Evolutionary conservation across 441 rosid genomes (phyloP), one percentile per base, ranked within the genome.

Genomic region (Mallotus japonicus): DNA sequence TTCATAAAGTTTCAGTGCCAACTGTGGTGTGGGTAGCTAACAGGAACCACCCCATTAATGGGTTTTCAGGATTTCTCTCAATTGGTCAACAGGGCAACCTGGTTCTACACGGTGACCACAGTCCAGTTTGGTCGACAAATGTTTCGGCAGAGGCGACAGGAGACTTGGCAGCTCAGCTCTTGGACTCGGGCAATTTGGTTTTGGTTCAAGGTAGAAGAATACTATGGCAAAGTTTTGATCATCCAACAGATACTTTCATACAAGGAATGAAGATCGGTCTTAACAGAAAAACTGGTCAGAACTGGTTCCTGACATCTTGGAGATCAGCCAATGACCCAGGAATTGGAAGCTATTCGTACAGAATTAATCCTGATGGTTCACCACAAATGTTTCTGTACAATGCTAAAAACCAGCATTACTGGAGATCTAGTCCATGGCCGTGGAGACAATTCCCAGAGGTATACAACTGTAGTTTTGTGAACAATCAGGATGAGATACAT

Each of bases 171-270:
- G 44, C 66, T 47, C 58, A 65, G 51, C 78, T 85, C 6, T 37
- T 80, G 57, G 80, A 85, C 74, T 71, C 77, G 0, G 82, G 84
- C 57, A 84, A 84, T 76, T 64, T 85, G 78, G 66, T 16, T 47
- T 17, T 46, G 65, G 34, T 56, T 1, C 28, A 42, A 37, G 64
- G 37, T 10, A n/a, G 0, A 67, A 44, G 6, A 32, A 4, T 47
- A 53, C 24, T 65, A 6, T 75, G 82, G 78, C 75, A 78, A 46
- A 78, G 81, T 44, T 70, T 78, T 59, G 72, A 78, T 65, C 24
- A 74, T 60, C 75, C 62, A 0, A 42, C 65, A 0, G 66, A 74
- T 20, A 57, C 74, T 0, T 1, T 62, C 10, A 12, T 78, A 16
- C 62, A 62, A 22, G 78, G 75, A 0, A 58, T 66, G 70, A 74